Evolutionary conservation across 805 yeast genomes (phyloP), one percentile per base, ranked within the genome.

Genomic region (Priceomyces haplophilus): DNA sequence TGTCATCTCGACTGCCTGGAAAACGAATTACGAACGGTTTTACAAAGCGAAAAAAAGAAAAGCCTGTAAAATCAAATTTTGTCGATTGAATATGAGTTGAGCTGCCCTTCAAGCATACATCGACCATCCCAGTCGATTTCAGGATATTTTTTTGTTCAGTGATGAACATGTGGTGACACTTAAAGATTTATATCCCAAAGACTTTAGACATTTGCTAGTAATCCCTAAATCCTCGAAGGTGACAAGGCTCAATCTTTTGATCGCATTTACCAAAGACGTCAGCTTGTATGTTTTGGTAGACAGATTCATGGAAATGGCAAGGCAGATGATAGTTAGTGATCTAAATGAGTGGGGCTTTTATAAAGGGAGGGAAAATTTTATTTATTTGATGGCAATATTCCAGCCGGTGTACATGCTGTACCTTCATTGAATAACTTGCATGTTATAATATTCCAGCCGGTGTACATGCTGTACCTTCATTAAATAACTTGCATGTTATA

Each of bases 371-470:
- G n/a, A n/a, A n/a, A n/a, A n/a, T n/a, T n/a, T n/a, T n/a, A n/a
- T n/a, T n/a, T n/a, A n/a, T n/a, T n/a, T n/a, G n/a, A n/a, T n/a
- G n/a, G n/a, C n/a, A n/a, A n/a, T 42, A 65, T 84, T 7, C 64
- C 66, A 45, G 75, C 73, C 7, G 91, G 95, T 0, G 72, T 85
- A 19, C 95, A 87, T 60, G 61, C 85, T 3, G 73, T 73, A 2
- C 95, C 95, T 2, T 82, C 89, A 0, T 57, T 86, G 72, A 62
- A 61, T 31, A 85, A 87, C 56, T 52, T 86, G 35, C 95, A 87
- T 63, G 78, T 87, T 18, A 69, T 87, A n/a, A n/a, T 42, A 65
- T 84, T 7, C 64, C 66, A 45, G 75, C 73, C 7, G 91, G 95
- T 0, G 72, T 85, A 19, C 95, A 87, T 60, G 61, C 85, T 3